Percentiles rank a stretch among this genome's conserved stretches.
phyloP scores from a whole-genome alignment of 2,329 filamentous ascomycete genomes.

The Hypomyces rosellus region DNA sequence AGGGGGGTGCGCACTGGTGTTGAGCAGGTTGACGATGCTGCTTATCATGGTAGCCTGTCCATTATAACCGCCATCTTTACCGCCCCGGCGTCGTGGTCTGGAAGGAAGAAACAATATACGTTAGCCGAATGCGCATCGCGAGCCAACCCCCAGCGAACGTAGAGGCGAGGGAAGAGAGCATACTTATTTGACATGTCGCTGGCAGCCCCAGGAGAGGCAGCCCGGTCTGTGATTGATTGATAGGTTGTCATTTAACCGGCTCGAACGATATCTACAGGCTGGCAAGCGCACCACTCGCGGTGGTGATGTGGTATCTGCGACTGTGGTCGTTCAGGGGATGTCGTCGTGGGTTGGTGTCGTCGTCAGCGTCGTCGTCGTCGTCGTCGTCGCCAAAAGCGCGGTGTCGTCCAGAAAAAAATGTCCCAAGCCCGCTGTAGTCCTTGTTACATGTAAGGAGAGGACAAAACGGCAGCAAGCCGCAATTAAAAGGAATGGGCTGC shows the following conservation, averaged over 20 bases:
- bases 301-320: constrained; percentile 1
- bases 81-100: constrained; percentile 54
- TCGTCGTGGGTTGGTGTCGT: constrained; percentile 1
- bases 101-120: constrained; percentile 7
- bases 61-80: constrained; percentile 59
- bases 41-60: constrained; percentile 84
- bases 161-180: background rate
- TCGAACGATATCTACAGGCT: background rate
- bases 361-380: background rate
- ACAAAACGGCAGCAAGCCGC: too few species aligned
- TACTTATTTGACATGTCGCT: constrained; percentile 49
- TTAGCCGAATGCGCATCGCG: background rate
- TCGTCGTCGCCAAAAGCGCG: background rate
- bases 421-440: too few species aligned
- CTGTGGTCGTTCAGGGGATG: background rate
- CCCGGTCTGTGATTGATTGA: constrained; percentile 45
- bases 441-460: too few species aligned
- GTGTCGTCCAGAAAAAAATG: too few species aligned
- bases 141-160: background rate
- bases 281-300: constrained; percentile 1
- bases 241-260: constrained; percentile 47
- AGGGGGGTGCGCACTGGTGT: constrained; percentile 65
- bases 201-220: constrained; percentile 31
- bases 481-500: too few species aligned
- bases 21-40: constrained; percentile 90